Evolutionary conservation across 1,284 basidiomycete species (phyloP).

Genomic region (Ceratorhiza oryzae-sativae): DNA sequence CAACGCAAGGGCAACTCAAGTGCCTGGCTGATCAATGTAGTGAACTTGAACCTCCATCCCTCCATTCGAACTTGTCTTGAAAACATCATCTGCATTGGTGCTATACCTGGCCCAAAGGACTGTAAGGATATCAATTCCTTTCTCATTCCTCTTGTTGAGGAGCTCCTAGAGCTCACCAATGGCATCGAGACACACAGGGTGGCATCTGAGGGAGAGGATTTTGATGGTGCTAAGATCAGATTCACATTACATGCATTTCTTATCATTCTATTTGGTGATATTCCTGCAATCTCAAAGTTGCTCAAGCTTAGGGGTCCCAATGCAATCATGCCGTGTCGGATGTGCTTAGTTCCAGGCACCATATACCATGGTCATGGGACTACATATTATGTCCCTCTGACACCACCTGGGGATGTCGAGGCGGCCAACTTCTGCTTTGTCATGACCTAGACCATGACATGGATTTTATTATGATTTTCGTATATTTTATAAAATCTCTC

Average conservation of each 20-base stretch:
- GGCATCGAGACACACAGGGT: background rate
- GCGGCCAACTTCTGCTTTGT: too few species aligned
- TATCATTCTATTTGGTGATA: background rate
- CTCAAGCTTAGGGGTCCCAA: background rate
- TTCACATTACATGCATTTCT: background rate
- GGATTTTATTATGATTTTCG: too few species aligned
- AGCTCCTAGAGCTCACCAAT: background rate
- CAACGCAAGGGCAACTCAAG: slow-evolving; percentile 41
- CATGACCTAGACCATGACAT: too few species aligned
- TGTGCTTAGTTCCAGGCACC: background rate
- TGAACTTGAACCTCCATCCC: slow-evolving; percentile 51
- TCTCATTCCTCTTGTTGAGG: too few species aligned
- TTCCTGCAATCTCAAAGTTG: too few species aligned
- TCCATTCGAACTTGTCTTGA: slow-evolving; percentile 39
- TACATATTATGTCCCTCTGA: background rate
- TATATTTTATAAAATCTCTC: too few species aligned
- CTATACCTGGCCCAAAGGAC: too few species aligned
- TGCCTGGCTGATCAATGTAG: slow-evolving; percentile 46
- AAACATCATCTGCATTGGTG: too few species aligned
- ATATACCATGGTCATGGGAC: too few species aligned
- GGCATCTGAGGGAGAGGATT: slow-evolving; percentile 42
- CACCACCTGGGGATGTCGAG: background rate
- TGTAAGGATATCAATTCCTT: too few species aligned
- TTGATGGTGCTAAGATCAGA: too few species aligned
- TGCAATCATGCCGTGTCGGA: background rate